Evolutionary conservation across 2,329 filamentous ascomycete genomes (phyloP), one percentile per base, ranked within the genome.

Genomic region (Neurospora crassa): DNA sequence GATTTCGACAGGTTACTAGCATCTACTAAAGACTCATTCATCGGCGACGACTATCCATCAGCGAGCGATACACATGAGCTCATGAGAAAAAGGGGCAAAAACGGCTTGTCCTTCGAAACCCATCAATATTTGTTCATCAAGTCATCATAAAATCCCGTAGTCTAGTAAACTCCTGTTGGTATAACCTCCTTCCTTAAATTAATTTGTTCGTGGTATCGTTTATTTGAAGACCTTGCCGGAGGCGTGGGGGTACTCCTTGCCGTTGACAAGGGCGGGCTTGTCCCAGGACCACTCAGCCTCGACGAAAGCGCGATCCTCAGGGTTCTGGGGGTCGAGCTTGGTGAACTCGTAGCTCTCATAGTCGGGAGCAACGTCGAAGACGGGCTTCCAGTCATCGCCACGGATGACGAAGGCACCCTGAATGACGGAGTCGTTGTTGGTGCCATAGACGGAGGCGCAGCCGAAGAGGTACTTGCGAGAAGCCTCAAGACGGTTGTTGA

Each of bases 211-310:
- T 40, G 24, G 67, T 42, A 72, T 75, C 73, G 77, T 79, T 89
- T 97, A 98, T 89, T 98, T 98, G 92, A 97, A 98, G 83, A 98
- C 94, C 90, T 98, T 97, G 82, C 96, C 96, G 79, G 93, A 91
- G 80, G 92, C 92, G 86, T 91, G 93, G 82, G 89, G 85, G 85
- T 94, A 96, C 80, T 91, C 88, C 92, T 98, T 97, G 86, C 92
- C 95, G 79, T 91, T 84, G 79, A 93, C 88, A 75, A 84, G 85
- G 79, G 94, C 85, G 76, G 92, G 90, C 86, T 93, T 92, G 83
- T 98, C 96, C 92, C 94, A 97, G 74, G 89, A 86, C 96, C 96
- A 99, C 84, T 91, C 87, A 81, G 92, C 90, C 80, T 96, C 90
- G 80, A 99, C 86, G 81, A 92, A 94, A 81, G 92, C 90, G 81